A percentile compares a stretch with the other conserved stretches of the same genome.
Evolutionary conservation across 208 protist genomes (phyloP).

Genomic region (Acanthamoeba lenticulata): DNA sequence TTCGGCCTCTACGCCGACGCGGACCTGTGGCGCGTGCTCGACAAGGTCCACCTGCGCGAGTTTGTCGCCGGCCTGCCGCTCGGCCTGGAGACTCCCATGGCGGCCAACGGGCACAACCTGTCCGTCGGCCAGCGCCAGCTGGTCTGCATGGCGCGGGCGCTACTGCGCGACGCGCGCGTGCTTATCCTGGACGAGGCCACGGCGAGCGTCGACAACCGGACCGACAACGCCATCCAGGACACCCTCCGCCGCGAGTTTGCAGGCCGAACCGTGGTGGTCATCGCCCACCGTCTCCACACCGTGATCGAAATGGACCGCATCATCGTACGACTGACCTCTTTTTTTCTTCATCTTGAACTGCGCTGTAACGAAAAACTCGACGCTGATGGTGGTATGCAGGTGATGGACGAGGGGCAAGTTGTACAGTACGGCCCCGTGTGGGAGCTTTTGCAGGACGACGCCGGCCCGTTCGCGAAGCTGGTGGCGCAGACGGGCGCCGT

Average conservation of each 20-base stretch:
- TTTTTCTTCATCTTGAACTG: neutral
- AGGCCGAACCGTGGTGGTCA: conserved; percentile 78
- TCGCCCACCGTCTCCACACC: conserved; percentile 85
- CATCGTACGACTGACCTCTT: neutral
- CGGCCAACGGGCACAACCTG: conserved; percentile 76
- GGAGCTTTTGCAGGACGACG: neutral
- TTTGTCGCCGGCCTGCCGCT: neutral
- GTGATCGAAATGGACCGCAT: conserved; percentile 75
- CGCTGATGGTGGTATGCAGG: neutral
- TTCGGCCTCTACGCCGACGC: neutral
- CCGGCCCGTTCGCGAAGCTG: neutral
- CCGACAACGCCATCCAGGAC: conserved; percentile 87
- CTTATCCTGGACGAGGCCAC: conserved; percentile 88
- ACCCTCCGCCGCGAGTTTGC: conserved; percentile 83
- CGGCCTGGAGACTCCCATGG: neutral
- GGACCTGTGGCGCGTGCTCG: conserved; percentile 79
- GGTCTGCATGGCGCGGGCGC: conserved; percentile 78
- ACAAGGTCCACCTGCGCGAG: conserved; percentile 72
- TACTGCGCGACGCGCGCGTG: conserved; percentile 70
- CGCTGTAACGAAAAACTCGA: neutral
- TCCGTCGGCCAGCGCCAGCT: conserved; percentile 84
- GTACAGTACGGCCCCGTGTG: neutral
- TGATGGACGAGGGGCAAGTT: conserved; percentile 9
- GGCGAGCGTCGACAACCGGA: conserved; percentile 72
- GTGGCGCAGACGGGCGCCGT: neutral